Evolutionary conservation across 768 basidiomycete genomes (phyloP).

Genomic region (Suillus subluteus): DNA sequence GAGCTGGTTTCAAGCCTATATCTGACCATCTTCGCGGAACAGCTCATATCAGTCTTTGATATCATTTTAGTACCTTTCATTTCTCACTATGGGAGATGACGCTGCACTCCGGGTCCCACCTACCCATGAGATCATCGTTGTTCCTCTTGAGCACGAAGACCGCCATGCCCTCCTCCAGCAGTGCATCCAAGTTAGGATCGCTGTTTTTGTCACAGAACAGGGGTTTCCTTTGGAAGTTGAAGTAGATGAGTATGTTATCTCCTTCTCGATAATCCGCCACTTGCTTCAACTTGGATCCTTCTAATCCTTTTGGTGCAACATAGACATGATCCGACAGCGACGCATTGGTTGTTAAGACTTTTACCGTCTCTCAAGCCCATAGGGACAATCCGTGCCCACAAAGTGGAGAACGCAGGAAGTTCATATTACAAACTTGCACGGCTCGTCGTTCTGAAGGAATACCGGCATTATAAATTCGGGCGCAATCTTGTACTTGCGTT

Average conservation of each 20-base stretch:
- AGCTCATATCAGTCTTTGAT: slow-evolving; percentile 12
- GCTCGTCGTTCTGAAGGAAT: slow-evolving; percentile 67
- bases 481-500: slow-evolving; percentile 63
- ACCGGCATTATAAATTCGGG: slow-evolving; percentile 68
- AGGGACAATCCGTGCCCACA: slow-evolving; percentile 67
- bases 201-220: slow-evolving; percentile 56
- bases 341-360: slow-evolving; percentile 75
- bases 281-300: not conserved
- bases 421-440: slow-evolving; percentile 73
- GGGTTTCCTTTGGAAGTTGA: slow-evolving; percentile 75
- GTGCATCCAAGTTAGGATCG: slow-evolving; percentile 61
- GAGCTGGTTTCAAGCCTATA: slow-evolving; percentile 15
- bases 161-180: slow-evolving; percentile 58
- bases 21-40: slow-evolving; percentile 21
- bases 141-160: slow-evolving; percentile 39
- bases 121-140: slow-evolving; percentile 60
- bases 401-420: slow-evolving; percentile 33
- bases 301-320: slow-evolving; percentile 6
- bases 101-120: slow-evolving; percentile 30
- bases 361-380: slow-evolving; percentile 61
- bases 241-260: slow-evolving; percentile 64
- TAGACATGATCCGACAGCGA: slow-evolving; percentile 65
- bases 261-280: not conserved
- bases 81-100: slow-evolving; percentile 19
- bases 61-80: slow-evolving; percentile 9